These are phyloP conservation scores for Earliella scabrosa DNA, from an alignment of 1,284 basidiomycete species.

Conservation along the genomic window DNA sequence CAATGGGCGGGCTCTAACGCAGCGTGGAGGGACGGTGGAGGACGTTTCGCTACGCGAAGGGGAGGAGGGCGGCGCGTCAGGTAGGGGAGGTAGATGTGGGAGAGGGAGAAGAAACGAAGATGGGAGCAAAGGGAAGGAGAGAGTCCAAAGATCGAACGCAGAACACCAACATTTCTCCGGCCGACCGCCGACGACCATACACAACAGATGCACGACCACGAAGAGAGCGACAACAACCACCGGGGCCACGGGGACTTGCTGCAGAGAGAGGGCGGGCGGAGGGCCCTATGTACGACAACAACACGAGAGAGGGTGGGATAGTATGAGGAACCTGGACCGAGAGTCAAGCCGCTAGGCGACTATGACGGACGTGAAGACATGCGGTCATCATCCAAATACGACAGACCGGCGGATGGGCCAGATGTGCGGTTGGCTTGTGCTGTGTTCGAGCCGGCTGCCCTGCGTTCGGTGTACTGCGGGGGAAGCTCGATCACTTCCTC, in stretches of 20 bases:
- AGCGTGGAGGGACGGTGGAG: too few species aligned
- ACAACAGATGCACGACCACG: conserved; percentile 2
- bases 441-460: conserved; percentile 29
- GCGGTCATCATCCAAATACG: not conserved
- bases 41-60: too few species aligned
- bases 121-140: not conserved
- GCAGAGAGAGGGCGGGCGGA: conserved; percentile 1
- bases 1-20: too few species aligned
- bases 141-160: not conserved
- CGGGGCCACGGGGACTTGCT: conserved; percentile 1
- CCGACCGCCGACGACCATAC: not conserved
- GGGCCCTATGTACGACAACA: conserved; percentile 4
- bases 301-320: not conserved
- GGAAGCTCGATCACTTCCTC: conserved; percentile 73
- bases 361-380: conserved; percentile 15
- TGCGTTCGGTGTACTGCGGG: conserved; percentile 69
- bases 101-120: not conserved
- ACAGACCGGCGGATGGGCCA: not conserved
- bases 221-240: conserved; percentile 3
- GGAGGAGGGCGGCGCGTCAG: not conserved
- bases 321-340: not conserved
- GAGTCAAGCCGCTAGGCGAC: too few species aligned
- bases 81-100: not conserved
- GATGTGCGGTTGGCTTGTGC: not conserved
- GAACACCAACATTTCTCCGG: conserved; percentile 7